Base-by-base conservation (phyloP, 768 basidiomycete genomes). In the Leccinum truebloodii region DNA sequence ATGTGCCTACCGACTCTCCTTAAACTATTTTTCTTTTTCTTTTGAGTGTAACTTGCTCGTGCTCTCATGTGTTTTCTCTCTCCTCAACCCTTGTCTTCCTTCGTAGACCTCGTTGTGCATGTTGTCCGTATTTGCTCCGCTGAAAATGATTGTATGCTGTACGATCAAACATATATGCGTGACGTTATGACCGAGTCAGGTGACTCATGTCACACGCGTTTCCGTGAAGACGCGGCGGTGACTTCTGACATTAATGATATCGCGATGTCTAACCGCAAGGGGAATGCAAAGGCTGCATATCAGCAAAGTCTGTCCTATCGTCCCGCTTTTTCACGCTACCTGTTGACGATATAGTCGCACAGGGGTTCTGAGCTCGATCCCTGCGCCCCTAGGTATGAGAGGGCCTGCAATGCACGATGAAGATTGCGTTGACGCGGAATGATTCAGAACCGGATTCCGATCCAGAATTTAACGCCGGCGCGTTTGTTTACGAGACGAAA, bases 371-470 rank as follows among this genome's bases (percentile, higher is more conserved):
- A 48, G 59, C 22, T 76, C 78, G 3, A 71, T 75, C 16, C 68
- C 75, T 6, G 75, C 75, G 2, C 78, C 79, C 37, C 64, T 76
- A 67, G 77, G 78, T 74, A 64, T 13, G 24, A 48, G 10, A 12
- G 4, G 52, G 44, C 30, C 28, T 7, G 26, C 26, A 28, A 28
- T 24, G 12, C 18, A 18, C 44, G 18, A 20, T 44, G 10, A 20
- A 20, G 41, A 44, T 44, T 20, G 9, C 1, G 7, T 16, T 58
- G 13, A 53, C 39, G 20, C 39, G n/a, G 12, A 20, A 32, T 34
- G 12, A 32, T 39, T 22, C 52, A 75, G 74, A 76, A 32, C 63
- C 59, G 0, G 74, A 75, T 52, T 75, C 74, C 0, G 74, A 75
- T 44, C 74, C 74, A 13, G 74, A 75, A 54, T 75, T 75, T 13